These are phyloP conservation scores for Tetracentron sinense DNA, from an alignment of 164 flowering plant genomes.

Conservation along the genomic window DNA sequence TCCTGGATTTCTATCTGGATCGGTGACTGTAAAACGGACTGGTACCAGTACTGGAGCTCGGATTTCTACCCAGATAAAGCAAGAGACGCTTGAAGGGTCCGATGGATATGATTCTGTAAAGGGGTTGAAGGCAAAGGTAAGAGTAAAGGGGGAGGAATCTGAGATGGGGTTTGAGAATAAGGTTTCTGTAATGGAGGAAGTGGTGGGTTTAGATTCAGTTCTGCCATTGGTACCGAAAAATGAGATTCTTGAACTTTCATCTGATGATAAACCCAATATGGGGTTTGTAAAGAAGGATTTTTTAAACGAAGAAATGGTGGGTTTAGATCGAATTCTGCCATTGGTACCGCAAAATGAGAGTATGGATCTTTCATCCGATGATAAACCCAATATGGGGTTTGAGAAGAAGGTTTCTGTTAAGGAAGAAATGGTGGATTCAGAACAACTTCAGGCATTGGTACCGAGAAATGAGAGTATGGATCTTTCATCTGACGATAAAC, in stretches of 20 bases:
- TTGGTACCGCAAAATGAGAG: too few relatives aligned
- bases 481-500: not conserved
- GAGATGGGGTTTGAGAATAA: not conserved
- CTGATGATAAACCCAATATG: constrained; percentile 5
- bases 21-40: constrained; percentile 23
- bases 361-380: too few relatives aligned
- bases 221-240: too few relatives aligned
- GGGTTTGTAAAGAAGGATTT: not conserved
- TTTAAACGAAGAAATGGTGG: constrained; percentile 2
- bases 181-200: not conserved
- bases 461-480: too few relatives aligned
- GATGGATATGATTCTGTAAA: not conserved
- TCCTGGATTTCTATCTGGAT: constrained; percentile 6
- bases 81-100: constrained; percentile 10
- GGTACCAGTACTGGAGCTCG: constrained; percentile 39
- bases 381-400: constrained; percentile 1
- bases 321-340: too few relatives aligned
- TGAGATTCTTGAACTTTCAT: too few relatives aligned
- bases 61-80: constrained; percentile 18
- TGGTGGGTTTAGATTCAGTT: too few relatives aligned
- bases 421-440: not conserved
- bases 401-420: not conserved
- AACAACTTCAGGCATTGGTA: too few relatives aligned
- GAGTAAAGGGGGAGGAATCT: constrained; percentile 9
- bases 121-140: constrained; percentile 4